These are phyloP conservation scores for Nakazawaea populi DNA, from an alignment of 805 yeast genomes.

Conservation along the genomic window DNA sequence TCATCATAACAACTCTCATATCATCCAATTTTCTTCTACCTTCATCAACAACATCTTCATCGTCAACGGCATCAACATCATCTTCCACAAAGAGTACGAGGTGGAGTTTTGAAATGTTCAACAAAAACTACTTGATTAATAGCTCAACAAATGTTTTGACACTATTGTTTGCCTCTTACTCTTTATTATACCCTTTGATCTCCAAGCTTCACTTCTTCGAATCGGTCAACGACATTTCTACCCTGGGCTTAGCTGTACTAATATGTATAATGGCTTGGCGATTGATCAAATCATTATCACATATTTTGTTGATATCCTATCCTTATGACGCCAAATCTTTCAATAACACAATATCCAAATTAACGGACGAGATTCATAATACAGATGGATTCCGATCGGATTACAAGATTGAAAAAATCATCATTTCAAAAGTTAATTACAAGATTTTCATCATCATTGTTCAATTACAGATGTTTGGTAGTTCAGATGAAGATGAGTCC, in stretches of 20 bases:
- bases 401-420: slow-evolving; percentile 42
- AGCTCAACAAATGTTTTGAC: slow-evolving; percentile 34
- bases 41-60: slow-evolving; percentile 6
- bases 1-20: slow-evolving; percentile 25
- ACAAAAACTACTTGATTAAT: slow-evolving; percentile 9
- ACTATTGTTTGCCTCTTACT: slow-evolving; percentile 32
- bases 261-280: slow-evolving; percentile 45
- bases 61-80: slow-evolving; percentile 10
- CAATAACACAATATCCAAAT: slow-evolving; percentile 26
- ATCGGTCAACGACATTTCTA: slow-evolving; percentile 35
- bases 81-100: not conserved
- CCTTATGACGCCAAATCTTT: slow-evolving; percentile 39
- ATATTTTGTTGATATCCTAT: slow-evolving; percentile 45
- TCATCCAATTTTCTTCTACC: slow-evolving; percentile 22
- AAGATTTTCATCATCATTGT: slow-evolving; percentile 53
- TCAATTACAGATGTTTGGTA: slow-evolving; percentile 57
- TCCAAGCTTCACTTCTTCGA: slow-evolving; percentile 16
- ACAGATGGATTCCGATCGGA: slow-evolving; percentile 47
- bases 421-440: slow-evolving; percentile 59
- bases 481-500: slow-evolving; percentile 64
- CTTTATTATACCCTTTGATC: slow-evolving; percentile 34
- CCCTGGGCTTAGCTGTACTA: slow-evolving; percentile 37
- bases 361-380: slow-evolving; percentile 25
- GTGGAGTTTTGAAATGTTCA: slow-evolving; percentile 20
- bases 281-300: slow-evolving; percentile 45